Base-by-base conservation (phyloP, 495 filamentous ascomycete species). In the Xylaria scruposa region DNA sequence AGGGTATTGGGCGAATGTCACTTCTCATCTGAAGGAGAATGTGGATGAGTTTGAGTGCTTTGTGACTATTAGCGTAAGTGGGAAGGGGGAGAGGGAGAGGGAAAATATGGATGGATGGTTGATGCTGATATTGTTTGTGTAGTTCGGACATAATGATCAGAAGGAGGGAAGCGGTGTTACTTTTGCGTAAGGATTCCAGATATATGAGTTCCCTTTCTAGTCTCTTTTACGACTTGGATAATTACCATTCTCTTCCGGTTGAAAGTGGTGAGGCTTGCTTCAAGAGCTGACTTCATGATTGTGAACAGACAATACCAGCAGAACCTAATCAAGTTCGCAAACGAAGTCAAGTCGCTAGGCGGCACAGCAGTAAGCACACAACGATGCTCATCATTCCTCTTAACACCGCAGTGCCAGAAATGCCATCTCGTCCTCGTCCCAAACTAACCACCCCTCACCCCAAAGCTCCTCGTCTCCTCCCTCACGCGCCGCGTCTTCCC, bases 111-210 rank as follows among this genome's bases (percentile, higher is more conserved):
- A 38, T 38, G 6, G 6, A 1, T 6, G 6, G 36, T 6, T 38
- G 1, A 38, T 1, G 36, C 36, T 38, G 36, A 38, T 38, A 38
- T 38, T 38, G 36, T 38, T 38, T 38, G 36, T 38, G 42, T 79
- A 89, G 79, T 89, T 89, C 68, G 87, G 87, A 17, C 86, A 89
- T 67, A 88, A 89, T 63, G 86, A 89, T 70, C 86, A 89, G 70
- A 89, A 89, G 73, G 66, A 72, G 15, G 69, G 69, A 1, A 78
- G 72, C 24, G 80, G 78, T 21, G 81, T 86, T 62, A 78, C 74
- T 10, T 71, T 87, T 7, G 73, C 7, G 66, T 68, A 68, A 2
- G 66, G 6, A 6, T 21, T 12, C 8, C n/a, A n/a, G n/a, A n/a
- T n/a, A 3, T n/a, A 9, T n/a, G 36, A 5, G 26, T 21, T 24